A percentile compares a stretch with the other conserved stretches of the same genome.
Conservation (phyloP, 768 basidiomycete genomes). For the Pleurotus citrinopileatus region DNA sequence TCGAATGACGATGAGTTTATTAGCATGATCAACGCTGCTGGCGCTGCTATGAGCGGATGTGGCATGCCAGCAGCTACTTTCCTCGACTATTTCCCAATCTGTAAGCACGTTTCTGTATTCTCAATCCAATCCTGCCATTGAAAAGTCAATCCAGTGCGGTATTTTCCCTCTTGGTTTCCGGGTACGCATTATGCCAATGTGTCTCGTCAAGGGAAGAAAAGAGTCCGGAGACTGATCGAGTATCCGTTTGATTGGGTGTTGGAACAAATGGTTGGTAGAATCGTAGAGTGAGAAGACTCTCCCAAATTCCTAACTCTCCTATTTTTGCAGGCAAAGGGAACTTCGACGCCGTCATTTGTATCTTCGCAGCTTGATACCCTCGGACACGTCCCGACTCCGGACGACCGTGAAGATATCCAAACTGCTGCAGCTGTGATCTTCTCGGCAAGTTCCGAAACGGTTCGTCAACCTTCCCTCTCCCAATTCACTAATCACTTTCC, state of each 20-base stretch:
- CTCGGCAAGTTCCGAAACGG: constrained; percentile 11
- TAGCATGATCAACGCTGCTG: constrained; percentile 21
- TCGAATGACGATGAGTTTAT: constrained; percentile 25
- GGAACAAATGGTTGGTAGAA: not conserved
- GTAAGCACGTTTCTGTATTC: constrained; percentile 4
- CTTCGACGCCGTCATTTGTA: not conserved
- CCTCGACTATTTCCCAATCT: constrained; percentile 25
- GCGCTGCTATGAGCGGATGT: constrained; percentile 20
- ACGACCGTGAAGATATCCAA: not conserved
- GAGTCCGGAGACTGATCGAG: not conserved
- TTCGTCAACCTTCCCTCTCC: not conserved
- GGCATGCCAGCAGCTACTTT: constrained; percentile 28
- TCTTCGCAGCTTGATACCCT: not conserved
- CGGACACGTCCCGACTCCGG: constrained; percentile 10
- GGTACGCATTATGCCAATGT: constrained; percentile 3
- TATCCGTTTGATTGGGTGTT: not conserved
- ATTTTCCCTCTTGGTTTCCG: constrained; percentile 4
- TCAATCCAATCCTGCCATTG: not conserved
- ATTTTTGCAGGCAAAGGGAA: not conserved
- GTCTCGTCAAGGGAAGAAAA: not conserved
- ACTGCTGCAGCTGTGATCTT: not conserved
- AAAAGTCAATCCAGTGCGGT: not conserved
- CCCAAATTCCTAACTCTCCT: not conserved
- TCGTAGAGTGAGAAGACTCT: not conserved
- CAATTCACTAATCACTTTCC: not conserved